Evolutionary conservation across 1,139 yeast species (phyloP).

Genomic region (Candida freyschussii): DNA sequence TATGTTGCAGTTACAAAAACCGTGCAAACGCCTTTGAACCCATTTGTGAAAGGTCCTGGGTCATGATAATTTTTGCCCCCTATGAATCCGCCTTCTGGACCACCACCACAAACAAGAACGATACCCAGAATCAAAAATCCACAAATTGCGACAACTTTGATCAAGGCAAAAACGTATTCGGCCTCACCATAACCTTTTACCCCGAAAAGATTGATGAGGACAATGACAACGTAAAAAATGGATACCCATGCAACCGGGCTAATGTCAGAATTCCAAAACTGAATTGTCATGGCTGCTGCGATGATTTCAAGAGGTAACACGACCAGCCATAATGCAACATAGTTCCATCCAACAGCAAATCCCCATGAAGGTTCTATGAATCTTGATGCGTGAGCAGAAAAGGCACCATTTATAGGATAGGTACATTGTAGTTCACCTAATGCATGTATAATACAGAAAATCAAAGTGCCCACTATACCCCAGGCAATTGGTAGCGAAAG

Average conservation of each 20-base stretch:
- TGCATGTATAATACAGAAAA: conserved; percentile 21
- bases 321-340: conserved; percentile 23
- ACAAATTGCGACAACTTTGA: conserved; percentile 19
- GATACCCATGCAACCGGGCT: conserved; percentile 24
- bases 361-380: conserved; percentile 25
- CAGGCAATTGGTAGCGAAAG: conserved; percentile 22
- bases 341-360: conserved; percentile 25
- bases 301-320: conserved; percentile 22
- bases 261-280: conserved; percentile 19
- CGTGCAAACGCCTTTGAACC: conserved; percentile 24
- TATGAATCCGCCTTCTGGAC: conserved; percentile 21
- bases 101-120: conserved; percentile 24
- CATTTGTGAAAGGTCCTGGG: conserved; percentile 26
- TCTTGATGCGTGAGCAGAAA: conserved; percentile 23
- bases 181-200: conserved; percentile 55
- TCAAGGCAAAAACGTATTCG: conserved; percentile 20
- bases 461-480: conserved; percentile 17
- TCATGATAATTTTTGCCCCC: conserved; percentile 31
- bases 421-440: conserved; percentile 21
- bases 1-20: conserved; percentile 25
- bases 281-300: conserved; percentile 23
- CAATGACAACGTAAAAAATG: conserved; percentile 20
- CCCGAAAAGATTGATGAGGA: conserved; percentile 23
- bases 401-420: conserved; percentile 24
- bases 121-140: conserved; percentile 23